Conservation (phyloP, 768 basidiomycete genomes). For the Lactarius vividus region DNA sequence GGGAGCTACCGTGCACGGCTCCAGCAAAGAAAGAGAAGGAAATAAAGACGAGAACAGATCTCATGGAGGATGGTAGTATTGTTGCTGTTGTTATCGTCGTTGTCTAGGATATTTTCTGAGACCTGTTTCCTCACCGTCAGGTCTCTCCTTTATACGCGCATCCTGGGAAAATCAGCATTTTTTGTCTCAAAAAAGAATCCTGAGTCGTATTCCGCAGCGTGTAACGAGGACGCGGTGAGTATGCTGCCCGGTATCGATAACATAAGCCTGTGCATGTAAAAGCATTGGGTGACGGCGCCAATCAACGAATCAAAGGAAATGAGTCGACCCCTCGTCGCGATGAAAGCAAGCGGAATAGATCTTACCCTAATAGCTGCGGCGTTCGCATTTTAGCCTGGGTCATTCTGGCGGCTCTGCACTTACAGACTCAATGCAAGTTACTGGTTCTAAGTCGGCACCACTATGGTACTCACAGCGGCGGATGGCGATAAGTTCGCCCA, state of each 20-base stretch:
- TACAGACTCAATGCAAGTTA: too few relatives aligned
- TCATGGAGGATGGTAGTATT: slow-evolving; percentile 1
- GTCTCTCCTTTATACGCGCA: slow-evolving; percentile 1
- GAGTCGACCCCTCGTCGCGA: too few relatives aligned
- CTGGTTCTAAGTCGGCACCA: too few relatives aligned
- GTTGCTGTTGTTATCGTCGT: not conserved
- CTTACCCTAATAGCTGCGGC: too few relatives aligned
- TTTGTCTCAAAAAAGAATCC: not conserved
- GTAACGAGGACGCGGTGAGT: not conserved
- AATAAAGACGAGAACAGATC: not conserved
- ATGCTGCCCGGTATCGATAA: not conserved
- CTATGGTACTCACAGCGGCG: too few relatives aligned
- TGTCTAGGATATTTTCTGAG: not conserved
- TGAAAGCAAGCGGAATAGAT: too few relatives aligned
- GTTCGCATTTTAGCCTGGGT: too few relatives aligned
- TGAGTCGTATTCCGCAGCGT: not conserved
- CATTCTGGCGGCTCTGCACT: too few relatives aligned
- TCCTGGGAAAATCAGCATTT: not conserved
- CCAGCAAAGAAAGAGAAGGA: not conserved
- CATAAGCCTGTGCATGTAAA: not conserved
- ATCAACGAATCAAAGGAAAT: not conserved
- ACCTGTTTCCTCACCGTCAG: not conserved
- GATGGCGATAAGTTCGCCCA: too few relatives aligned
- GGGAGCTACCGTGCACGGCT: not conserved
- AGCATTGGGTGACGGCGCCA: not conserved